A percentile compares a stretch with the other conserved stretches of the same genome.
Conservation (phyloP, 78 protist species). For the Dictyostelium citrinum region DNA sequence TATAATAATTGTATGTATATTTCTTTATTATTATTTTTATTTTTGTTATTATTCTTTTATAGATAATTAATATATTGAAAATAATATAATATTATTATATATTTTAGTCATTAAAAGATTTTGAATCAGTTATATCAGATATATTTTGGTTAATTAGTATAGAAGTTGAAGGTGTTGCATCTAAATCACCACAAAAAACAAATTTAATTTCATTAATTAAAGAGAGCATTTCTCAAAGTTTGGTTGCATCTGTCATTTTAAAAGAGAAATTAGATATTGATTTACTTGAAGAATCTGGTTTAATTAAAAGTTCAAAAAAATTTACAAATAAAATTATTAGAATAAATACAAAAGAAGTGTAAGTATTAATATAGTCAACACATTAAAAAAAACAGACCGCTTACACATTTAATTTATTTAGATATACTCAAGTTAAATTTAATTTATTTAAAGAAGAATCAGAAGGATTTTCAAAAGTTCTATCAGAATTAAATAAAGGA, state of each 20-base stretch:
- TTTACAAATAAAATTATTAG: constrained; percentile 9
- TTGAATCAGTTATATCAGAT: constrained; percentile 18
- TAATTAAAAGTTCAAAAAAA: background rate
- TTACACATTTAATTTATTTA: too few relatives aligned
- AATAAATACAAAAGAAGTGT: constrained; percentile 45
- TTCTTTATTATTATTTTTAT: background rate
- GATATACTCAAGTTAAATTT: constrained; percentile 79
- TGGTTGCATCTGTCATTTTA: background rate
- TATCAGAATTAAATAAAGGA: constrained; percentile 74
- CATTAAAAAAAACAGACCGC: background rate
- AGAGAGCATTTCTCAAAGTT: background rate
- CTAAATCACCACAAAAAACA: background rate
- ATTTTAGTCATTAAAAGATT: constrained; percentile 1
- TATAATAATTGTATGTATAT: background rate
- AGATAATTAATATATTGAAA: background rate
- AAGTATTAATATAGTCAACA: background rate
- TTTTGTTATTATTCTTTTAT: background rate
- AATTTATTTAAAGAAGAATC: constrained; percentile 87
- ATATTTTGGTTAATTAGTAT: constrained; percentile 18
- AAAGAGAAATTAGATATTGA: constrained; percentile 58
- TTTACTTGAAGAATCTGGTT: background rate
- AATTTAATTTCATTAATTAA: constrained; percentile 11
- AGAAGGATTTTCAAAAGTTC: constrained; percentile 88
- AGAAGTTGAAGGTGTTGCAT: constrained; percentile 4
- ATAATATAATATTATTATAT: background rate